phyloP scores from a whole-genome alignment of 371 early-diverging fungal species.

The Mucor indicus region DNA sequence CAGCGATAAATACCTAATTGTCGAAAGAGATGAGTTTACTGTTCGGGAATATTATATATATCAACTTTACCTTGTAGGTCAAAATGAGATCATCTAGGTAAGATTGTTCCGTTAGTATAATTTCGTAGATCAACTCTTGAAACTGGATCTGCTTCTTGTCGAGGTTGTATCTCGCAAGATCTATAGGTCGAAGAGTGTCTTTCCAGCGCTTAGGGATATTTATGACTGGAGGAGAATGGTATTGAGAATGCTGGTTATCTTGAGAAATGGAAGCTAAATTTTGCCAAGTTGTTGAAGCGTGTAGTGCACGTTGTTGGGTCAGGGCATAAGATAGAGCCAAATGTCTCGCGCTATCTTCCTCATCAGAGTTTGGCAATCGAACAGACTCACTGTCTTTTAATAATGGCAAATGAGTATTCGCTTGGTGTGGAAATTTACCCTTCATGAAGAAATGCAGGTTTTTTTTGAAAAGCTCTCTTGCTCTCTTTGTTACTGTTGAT shows the following conservation, averaged over 20 bases:
- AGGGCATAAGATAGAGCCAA: neutral
- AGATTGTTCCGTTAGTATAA: conserved; percentile 59
- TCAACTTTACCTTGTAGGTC: conserved; percentile 49
- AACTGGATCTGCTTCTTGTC: conserved; percentile 31
- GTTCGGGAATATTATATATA: neutral
- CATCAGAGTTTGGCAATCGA: conserved; percentile 3
- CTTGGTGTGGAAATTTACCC: conserved; percentile 4
- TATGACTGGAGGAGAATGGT: conserved; percentile 9
- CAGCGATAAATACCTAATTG: conserved; percentile 50
- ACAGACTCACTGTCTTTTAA: neutral
- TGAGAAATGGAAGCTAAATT: conserved; percentile 5
- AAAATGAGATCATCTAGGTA: conserved; percentile 61
- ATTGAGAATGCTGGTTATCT: conserved; percentile 5
- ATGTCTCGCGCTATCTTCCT: conserved; percentile 10
- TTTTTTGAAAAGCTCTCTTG: conserved; percentile 16
- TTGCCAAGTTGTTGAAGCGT: conserved; percentile 13
- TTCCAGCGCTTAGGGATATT: conserved; percentile 20
- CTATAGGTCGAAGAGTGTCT: no score
- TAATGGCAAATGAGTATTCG: neutral
- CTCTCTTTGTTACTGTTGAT: conserved; percentile 14
- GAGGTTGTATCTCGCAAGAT: no score
- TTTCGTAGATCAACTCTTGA: conserved; percentile 68
- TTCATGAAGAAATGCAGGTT: conserved; percentile 18
- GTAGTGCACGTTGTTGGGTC: conserved; percentile 4
- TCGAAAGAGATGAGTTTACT: neutral